These are phyloP conservation scores for Xylaria sp. DNA, from an alignment of 2,329 filamentous ascomycete genomes.

Conservation along the genomic window DNA sequence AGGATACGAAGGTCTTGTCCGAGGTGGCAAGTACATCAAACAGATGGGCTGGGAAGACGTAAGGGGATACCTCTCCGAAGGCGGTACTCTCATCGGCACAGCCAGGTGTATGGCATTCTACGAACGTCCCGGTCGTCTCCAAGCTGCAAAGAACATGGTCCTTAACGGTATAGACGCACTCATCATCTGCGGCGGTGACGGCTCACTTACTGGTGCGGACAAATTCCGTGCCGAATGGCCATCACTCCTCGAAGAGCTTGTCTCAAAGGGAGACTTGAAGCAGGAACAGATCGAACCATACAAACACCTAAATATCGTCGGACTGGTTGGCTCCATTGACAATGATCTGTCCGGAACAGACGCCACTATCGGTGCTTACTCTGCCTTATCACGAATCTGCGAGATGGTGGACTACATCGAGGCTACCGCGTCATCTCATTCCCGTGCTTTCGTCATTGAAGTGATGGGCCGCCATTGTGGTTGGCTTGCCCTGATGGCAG, in stretches of 20 bases:
- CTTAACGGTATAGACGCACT: constrained; percentile 92
- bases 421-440: constrained; percentile 92
- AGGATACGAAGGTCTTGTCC: constrained; percentile 94
- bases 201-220: constrained; percentile 94
- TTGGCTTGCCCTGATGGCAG: constrained; percentile 96
- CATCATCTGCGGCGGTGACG: constrained; percentile 96
- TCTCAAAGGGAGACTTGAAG: constrained; percentile 77
- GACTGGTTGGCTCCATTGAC: constrained; percentile 95
- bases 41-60: constrained; percentile 94
- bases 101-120: constrained; percentile 93
- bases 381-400: constrained; percentile 90
- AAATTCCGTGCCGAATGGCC: constrained; percentile 94
- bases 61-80: constrained; percentile 91
- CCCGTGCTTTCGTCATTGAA: constrained; percentile 95
- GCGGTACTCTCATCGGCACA: constrained; percentile 95
- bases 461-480: constrained; percentile 99
- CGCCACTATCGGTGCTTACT: constrained; percentile 97
- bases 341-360: constrained; percentile 98
- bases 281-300: constrained; percentile 78
- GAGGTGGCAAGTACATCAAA: constrained; percentile 87
- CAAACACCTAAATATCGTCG: constrained; percentile 92
- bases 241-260: constrained; percentile 84
- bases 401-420: constrained; percentile 97
- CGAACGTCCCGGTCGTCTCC: constrained; percentile 83
- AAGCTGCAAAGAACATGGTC: constrained; percentile 94